Conservation (phyloP, 2,329 filamentous ascomycete genomes). For the Trichophyton benhamiae region DNA sequence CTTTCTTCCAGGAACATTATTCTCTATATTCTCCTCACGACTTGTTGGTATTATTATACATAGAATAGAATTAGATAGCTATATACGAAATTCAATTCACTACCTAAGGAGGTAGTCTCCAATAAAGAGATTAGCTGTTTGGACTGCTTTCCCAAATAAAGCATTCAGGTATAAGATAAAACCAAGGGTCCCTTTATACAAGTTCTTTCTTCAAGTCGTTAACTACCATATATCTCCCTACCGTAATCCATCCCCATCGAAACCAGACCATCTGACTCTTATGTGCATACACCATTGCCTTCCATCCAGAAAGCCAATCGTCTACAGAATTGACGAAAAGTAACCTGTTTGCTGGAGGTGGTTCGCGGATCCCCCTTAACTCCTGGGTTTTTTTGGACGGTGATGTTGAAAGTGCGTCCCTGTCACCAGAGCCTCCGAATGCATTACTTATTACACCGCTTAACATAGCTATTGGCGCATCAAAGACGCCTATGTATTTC, state of each 20-base stretch:
- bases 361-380: conserved; percentile 7
- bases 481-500: conserved; percentile 71
- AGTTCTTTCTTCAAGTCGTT: conserved; percentile 61
- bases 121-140: neutral
- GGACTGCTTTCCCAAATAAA: neutral
- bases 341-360: conserved; percentile 28
- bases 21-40: neutral
- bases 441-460: conserved; percentile 37
- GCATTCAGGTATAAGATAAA: neutral
- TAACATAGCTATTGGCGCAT: conserved; percentile 59
- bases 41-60: neutral
- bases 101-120: too few relatives aligned
- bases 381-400: conserved; percentile 5
- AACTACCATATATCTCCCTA: conserved; percentile 89
- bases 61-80: neutral
- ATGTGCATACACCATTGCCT: conserved; percentile 82
- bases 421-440: neutral
- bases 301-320: conserved; percentile 56
- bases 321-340: conserved; percentile 58
- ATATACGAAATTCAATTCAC: neutral
- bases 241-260: conserved; percentile 81
- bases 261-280: conserved; percentile 98
- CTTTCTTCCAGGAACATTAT: neutral
- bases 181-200: neutral
- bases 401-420: conserved; percentile 3